Base-by-base conservation (phyloP, 768 basidiomycete genomes). In the Rhizopogon vesiculosus region DNA sequence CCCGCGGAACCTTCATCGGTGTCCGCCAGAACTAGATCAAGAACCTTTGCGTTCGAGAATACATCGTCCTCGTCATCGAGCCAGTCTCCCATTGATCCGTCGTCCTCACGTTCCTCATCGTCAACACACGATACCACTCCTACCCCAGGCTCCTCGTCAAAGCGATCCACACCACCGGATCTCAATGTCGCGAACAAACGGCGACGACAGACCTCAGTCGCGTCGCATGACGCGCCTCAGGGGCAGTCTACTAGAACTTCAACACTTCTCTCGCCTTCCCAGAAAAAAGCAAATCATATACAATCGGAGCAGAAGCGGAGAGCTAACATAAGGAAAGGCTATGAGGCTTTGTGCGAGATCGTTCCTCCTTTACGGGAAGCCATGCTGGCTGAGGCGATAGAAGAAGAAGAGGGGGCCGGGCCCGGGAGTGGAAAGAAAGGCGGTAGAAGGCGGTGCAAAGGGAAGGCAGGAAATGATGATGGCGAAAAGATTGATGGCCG, bases 201-300 rank as follows among this genome's bases (percentile, higher is more conserved):
- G 43, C 61, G 65, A 54, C 69, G 66, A 5, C 56, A 53, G 43
- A 63, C 62, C 13, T 67, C 61, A 49, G 39, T 57, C 31, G 15
- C 59, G 48, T 56, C 60, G 39, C 56, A 55, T 35, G 59, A 67
- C 12, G n/a, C 59, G 19, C 61, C 56, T 15, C 29, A 44, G 42
- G 19, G 42, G 13, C 57, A 60, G 45, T 59, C 61, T 5, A 60
- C 57, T 19, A 58, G 56, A 50, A 13, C 54, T 0, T 40, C 51
- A 1, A 59, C 72, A 7, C 76, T 93, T 25, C 79, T 95, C 25
- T 86, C 87, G 1, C 83, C 89, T 0, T 85, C 87, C 2, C 91
- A 94, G 76, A 95, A 95, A 68, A 91, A 94, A 66, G 88, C 88
- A 41, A 95, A 95, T 63, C 93, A 97, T 65, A 96, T 97, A 61